Percentiles rank a stretch among this genome's conserved stretches.
These are phyloP conservation scores for Fraxinus anomala DNA, from an alignment of 257 asterid genomes.

Conservation along the genomic window DNA sequence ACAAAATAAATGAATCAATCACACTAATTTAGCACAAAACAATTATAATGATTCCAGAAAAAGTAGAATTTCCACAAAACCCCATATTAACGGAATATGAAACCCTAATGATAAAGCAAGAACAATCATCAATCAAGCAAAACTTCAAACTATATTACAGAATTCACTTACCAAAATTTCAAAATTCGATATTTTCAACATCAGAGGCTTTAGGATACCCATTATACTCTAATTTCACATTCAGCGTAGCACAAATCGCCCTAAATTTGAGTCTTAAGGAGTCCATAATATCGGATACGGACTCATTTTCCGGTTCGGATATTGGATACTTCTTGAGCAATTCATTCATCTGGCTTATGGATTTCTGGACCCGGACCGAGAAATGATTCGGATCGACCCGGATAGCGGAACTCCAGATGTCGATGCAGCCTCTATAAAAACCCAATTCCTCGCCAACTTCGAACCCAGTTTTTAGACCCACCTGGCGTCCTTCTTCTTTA, in stretches of 20 bases:
- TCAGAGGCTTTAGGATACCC: constrained; percentile 43
- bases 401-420: constrained; percentile 55
- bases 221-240: constrained; percentile 52
- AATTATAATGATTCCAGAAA: too few relatives aligned
- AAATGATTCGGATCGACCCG: constrained; percentile 47
- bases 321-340: constrained; percentile 53
- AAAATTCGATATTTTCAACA: constrained; percentile 42
- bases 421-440: constrained; percentile 66
- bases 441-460: constrained; percentile 71
- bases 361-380: constrained; percentile 43
- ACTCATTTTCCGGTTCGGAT: constrained; percentile 38
- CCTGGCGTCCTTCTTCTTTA: constrained; percentile 57
- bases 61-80: too few relatives aligned
- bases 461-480: constrained; percentile 66
- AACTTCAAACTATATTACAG: too few relatives aligned
- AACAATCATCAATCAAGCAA: too few relatives aligned
- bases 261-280: constrained; percentile 58
- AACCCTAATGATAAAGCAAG: too few relatives aligned
- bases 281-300: constrained; percentile 49
- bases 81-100: too few relatives aligned
- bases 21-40: too few relatives aligned
- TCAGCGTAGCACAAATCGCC: constrained; percentile 57
- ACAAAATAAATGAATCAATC: too few relatives aligned
- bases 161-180: constrained; percentile 20
- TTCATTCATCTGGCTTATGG: constrained; percentile 58